Conservation (phyloP, 805 yeast genomes). For the Cyberlindnera subsufficiens region DNA sequence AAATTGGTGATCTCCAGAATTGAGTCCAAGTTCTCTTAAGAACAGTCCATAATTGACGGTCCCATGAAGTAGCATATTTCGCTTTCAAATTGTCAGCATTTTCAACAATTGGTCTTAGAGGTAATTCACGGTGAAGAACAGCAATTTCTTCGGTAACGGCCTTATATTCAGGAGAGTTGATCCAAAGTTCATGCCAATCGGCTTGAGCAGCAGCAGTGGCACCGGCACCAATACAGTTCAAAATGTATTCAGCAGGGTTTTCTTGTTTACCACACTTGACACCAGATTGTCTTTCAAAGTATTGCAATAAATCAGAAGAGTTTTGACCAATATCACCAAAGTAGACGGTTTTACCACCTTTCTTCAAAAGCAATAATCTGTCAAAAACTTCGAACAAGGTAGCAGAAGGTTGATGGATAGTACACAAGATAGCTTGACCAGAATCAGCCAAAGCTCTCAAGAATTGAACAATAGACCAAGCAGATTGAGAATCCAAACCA, state of each 20-base stretch:
- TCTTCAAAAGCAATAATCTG: conserved; percentile 60
- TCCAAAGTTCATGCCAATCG: conserved; percentile 76
- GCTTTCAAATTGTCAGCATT: conserved; percentile 26
- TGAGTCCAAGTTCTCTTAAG: conserved; percentile 51
- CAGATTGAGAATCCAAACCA: conserved; percentile 64
- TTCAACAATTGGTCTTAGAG: conserved; percentile 28
- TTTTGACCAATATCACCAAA: conserved; percentile 68
- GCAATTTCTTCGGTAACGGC: conserved; percentile 57
- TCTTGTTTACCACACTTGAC: conserved; percentile 61
- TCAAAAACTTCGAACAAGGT: conserved; percentile 73
- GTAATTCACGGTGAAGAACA: conserved; percentile 55
- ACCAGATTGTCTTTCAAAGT: conserved; percentile 64
- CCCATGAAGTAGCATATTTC: conserved; percentile 39
- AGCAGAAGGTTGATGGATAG: conserved; percentile 86
- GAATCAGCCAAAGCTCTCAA: conserved; percentile 53
- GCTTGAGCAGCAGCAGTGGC: conserved; percentile 72
- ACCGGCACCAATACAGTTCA: conserved; percentile 79
- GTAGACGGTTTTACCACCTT: conserved; percentile 70
- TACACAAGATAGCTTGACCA: conserved; percentile 64
- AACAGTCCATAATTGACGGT: conserved; percentile 16
- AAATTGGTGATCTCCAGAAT: conserved; percentile 61
- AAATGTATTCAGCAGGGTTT: conserved; percentile 91
- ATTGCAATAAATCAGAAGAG: conserved; percentile 50
- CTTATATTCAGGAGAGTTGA: conserved; percentile 54
- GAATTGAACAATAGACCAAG: conserved; percentile 59